Conservation (phyloP, 225 moss, liverwort and hornwort genomes). For the Physcomitrellopsis africana region DNA sequence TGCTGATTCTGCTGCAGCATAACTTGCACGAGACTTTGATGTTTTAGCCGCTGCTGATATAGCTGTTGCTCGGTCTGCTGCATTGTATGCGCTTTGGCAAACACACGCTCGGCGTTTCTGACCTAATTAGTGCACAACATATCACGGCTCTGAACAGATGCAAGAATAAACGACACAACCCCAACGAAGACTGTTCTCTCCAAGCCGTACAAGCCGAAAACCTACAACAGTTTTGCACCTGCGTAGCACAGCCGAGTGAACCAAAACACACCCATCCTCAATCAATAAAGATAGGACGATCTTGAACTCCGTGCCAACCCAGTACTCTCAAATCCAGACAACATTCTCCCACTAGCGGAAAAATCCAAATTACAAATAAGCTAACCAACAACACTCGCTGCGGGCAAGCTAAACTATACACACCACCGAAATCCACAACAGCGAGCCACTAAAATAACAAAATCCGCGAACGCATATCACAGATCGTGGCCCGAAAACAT, state of each 20-base stretch:
- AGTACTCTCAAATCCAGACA: not conserved
- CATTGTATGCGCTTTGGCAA: constrained; percentile 83
- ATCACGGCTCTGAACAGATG: constrained; percentile 42
- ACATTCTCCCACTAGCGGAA: not conserved
- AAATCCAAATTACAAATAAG: constrained; percentile 2
- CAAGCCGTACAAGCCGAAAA: not conserved
- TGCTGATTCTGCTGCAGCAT: constrained; percentile 79
- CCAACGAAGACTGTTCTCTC: constrained; percentile 20
- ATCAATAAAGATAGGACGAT: constrained; percentile 22
- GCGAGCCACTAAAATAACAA: too few relatives aligned
- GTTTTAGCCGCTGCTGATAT: constrained; percentile 89
- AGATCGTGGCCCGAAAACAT: constrained; percentile 24
- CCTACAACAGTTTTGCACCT: not conserved
- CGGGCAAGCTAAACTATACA: not conserved
- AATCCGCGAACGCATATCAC: not conserved
- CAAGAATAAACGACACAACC: constrained; percentile 19
- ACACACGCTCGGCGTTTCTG: constrained; percentile 40
- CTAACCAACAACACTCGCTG: not conserved
- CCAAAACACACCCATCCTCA: too few relatives aligned
- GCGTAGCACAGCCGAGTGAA: too few relatives aligned
- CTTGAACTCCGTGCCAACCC: not conserved
- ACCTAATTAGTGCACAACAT: constrained; percentile 58
- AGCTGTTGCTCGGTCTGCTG: constrained; percentile 79
- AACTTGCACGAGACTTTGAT: constrained; percentile 89
- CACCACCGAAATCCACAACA: too few relatives aligned